phyloP scores from a whole-genome alignment of 2,329 filamentous ascomycete genomes.

The Albifimbria verrucaria region DNA sequence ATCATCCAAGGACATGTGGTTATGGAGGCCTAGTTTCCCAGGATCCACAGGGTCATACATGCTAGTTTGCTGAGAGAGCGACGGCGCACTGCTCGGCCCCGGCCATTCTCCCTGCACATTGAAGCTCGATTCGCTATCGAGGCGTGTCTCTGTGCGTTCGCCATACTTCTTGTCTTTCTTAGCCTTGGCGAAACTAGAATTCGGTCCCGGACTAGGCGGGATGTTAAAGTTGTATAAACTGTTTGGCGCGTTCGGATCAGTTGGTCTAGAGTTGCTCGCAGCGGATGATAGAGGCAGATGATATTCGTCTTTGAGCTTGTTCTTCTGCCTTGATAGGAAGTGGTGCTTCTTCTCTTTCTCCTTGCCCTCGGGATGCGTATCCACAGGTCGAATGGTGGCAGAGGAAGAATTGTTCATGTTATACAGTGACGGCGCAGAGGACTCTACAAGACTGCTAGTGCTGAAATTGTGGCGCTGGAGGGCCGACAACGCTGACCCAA shows the following conservation, averaged over 20 bases:
- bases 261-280: conserved; percentile 71
- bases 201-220: conserved; percentile 67
- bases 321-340: conserved; percentile 74
- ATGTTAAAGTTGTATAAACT: conserved; percentile 77
- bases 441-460: conserved; percentile 68
- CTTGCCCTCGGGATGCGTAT: conserved; percentile 49
- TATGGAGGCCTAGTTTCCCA: conserved; percentile 54
- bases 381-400: conserved; percentile 67
- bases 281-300: conserved; percentile 72
- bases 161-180: conserved; percentile 84
- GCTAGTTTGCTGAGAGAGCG: conserved; percentile 38
- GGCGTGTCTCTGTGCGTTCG: conserved; percentile 52
- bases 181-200: conserved; percentile 71
- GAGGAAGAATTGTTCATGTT: conserved; percentile 73
- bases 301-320: conserved; percentile 74
- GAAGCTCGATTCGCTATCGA: conserved; percentile 50
- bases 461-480: conserved; percentile 66
- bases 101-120: conserved; percentile 46
- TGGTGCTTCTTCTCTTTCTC: conserved; percentile 78
- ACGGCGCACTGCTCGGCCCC: conserved; percentile 49
- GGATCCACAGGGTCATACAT: conserved; percentile 54
- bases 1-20: conserved; percentile 71
- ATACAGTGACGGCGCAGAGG: conserved; percentile 61
- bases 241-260: conserved; percentile 70
- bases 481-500: conserved; percentile 63